Evolutionary conservation across 2,329 filamentous ascomycete species (phyloP).

Genomic region (Sclerotinia borealis): DNA sequence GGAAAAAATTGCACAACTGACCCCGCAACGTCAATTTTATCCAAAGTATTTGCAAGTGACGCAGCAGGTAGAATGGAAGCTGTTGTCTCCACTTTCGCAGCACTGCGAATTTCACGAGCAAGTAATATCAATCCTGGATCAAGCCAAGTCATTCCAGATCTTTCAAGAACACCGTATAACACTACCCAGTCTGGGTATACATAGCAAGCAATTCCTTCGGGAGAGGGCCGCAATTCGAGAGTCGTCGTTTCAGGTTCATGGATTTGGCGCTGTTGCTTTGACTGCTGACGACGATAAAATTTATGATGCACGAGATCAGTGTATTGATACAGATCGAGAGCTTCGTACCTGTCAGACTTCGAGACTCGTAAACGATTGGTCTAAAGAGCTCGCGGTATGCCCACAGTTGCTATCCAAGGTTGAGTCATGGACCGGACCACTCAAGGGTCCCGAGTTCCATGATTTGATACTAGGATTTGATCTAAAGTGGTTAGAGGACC

Average conservation of each 20-base stretch:
- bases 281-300: too few species aligned
- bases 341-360: slow-evolving; percentile 16
- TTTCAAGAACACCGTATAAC: slow-evolving; percentile 20
- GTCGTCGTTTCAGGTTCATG: too few species aligned
- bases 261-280: too few species aligned
- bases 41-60: too few species aligned
- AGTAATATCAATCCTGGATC: slow-evolving; percentile 35
- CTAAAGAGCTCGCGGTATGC: slow-evolving; percentile 9
- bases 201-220: slow-evolving; percentile 35
- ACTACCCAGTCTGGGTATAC: too few species aligned
- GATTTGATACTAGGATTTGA: too few species aligned
- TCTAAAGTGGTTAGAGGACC: too few species aligned
- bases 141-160: slow-evolving; percentile 23
- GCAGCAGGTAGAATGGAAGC: slow-evolving; percentile 42
- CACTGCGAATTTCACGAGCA: slow-evolving; percentile 37
- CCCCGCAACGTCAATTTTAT: too few species aligned
- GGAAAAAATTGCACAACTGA: too few species aligned
- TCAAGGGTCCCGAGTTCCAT: slow-evolving; percentile 16
- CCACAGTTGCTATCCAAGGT: slow-evolving; percentile 21
- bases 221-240: too few species aligned
- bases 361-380: slow-evolving; percentile 21
- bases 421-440: slow-evolving; percentile 17
- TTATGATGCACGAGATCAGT: slow-evolving; percentile 30
- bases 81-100: slow-evolving; percentile 39
- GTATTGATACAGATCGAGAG: slow-evolving; percentile 11